Evolutionary conservation across 306 rosid species (phyloP), one percentile per base, ranked within the genome.

Genomic region (Sindora glabra): DNA sequence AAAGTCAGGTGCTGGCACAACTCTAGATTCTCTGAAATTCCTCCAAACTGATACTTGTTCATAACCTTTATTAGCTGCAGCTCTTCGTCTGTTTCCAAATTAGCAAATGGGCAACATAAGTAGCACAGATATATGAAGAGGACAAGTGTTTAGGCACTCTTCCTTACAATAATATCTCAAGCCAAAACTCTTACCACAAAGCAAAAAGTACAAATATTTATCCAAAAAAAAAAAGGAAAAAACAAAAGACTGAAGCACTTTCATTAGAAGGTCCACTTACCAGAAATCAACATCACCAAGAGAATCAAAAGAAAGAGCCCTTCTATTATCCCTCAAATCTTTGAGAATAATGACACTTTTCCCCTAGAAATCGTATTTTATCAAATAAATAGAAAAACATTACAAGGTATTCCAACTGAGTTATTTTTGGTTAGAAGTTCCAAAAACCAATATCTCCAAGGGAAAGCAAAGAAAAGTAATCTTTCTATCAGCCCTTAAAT

Each of bases 1-100:
- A 7, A 77, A 72, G 64, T 71, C 81, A 50, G 78, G 73, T 40
- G 77, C 80, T 46, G 95, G 78, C 46, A 65, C 71, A 46, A 67
- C 88, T 68, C 49, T 80, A 29, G 83, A 67, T 17, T 68, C 87
- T 69, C 47, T n/a, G n/a, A n/a, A n/a, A n/a, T n/a, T n/a, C n/a
- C n/a, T 85, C 47, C 60, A 56, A 45, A 36, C 32, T 42, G 69
- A 37, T 66, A 66, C 81, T 16, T 47, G 70, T 54, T 69, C 94
- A 59, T 49, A 70, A 59, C 70, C 84, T 69, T 59, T 69, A 17
- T 41, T 51, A 48, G 38, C 67, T 45, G 74, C 27, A 27, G 72
- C 74, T 68, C 58, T 83, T 45, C 45, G 70, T 57, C 92, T 40
- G 70, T 55, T 75, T 70, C 56, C 22, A 62, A 72, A 64, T 46